Evolutionary conservation across 345 rosid species (phyloP).

Genomic region (sweet orange (Citrus sinensis)): DVS_A1.0 CM039168.1:4841001-4841500

Average conservation of each 20-base stretch:
- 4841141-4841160: slow-evolving; percentile 95
- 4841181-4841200: slow-evolving; percentile 67
- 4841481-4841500: neutral
- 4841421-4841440: slow-evolving; percentile 51
- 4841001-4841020: neutral
- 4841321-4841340: slow-evolving; percentile 9
- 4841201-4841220: slow-evolving; percentile 3
- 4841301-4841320: neutral
- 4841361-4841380: slow-evolving; percentile 87
- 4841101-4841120: slow-evolving; percentile 93
- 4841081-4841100: slow-evolving; percentile 95
- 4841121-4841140: slow-evolving; percentile 99
- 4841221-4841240: neutral
- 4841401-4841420: slow-evolving; percentile 96
- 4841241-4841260: neutral
- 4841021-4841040: slow-evolving; percentile 30
- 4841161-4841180: slow-evolving; percentile 96
- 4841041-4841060: slow-evolving; percentile 96
- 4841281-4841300: neutral
- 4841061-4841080: slow-evolving; percentile 90
- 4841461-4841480: neutral
- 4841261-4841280: neutral
- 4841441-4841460: neutral
- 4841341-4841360: slow-evolving; percentile 96
- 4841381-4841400: slow-evolving; percentile 90